phyloP scores from a whole-genome alignment of 164 flowering plant species.

The Umbellularia californica region DNA sequence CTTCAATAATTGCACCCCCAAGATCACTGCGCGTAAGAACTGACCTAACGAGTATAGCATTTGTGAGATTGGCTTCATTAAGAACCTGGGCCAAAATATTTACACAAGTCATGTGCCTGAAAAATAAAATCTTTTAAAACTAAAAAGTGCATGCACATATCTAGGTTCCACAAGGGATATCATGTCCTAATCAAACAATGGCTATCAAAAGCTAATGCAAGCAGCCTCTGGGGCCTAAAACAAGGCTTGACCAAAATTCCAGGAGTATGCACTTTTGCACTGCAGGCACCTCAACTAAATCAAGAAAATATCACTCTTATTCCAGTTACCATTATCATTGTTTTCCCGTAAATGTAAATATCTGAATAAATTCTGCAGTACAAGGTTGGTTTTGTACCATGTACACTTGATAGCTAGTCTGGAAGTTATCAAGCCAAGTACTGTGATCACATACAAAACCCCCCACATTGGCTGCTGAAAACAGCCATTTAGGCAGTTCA shows the following conservation, averaged over 20 bases:
- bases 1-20: slow-evolving; percentile 80
- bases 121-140: not conserved
- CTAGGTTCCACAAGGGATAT: not conserved
- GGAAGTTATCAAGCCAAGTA: not conserved
- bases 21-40: slow-evolving; percentile 96
- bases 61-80: slow-evolving; percentile 87
- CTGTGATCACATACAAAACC: not conserved
- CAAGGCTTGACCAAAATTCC: too few relatives aligned
- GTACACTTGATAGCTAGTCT: too few relatives aligned
- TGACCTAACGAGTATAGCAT: slow-evolving; percentile 83
- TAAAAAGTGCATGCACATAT: not conserved
- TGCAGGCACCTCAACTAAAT: too few relatives aligned
- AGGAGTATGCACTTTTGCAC: too few relatives aligned
- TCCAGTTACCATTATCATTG: not conserved
- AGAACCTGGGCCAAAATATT: slow-evolving; percentile 52
- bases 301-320: not conserved
- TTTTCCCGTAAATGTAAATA: not conserved
- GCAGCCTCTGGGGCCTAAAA: too few relatives aligned
- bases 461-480: not conserved
- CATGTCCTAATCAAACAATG: too few relatives aligned
- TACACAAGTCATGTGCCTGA: not conserved
- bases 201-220: too few relatives aligned
- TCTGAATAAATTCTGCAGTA: not conserved
- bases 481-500: not conserved
- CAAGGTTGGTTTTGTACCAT: not conserved